Base-by-base conservation (phyloP, 2,329 filamentous ascomycete genomes). In the Thermoascus crustaceus region DNA sequence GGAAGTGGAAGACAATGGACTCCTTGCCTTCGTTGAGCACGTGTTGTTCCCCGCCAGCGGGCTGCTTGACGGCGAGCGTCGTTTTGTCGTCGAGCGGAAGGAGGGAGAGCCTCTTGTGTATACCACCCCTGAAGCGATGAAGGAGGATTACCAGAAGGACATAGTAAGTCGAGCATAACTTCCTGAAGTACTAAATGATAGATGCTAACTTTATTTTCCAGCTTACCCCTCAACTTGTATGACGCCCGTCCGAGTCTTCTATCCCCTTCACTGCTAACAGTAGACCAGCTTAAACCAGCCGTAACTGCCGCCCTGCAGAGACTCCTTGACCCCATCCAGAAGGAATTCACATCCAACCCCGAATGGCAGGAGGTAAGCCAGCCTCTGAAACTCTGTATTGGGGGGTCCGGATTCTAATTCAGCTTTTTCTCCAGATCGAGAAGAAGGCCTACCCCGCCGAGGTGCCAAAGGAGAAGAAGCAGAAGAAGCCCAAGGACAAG, bases 151-250 rank as follows among this genome's bases (percentile, higher is more conserved):
- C 66, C 58, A 61, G 38, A 78, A 75, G 34, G 89, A 96, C 54
- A 71, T 83, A 44, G 80, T 85, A 72, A 46, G 75, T 69, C 21
- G 24, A 17, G 14, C 5, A 6, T 10, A 7, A 5, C 5, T 7
- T 31, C 10, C n/a, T 27, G 10, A 7, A 5, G 0, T 10, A 8
- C 2, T 5, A 11, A 9, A 10, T 30, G 22, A 21, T 11, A 13
- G 8, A 35, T 17, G 41, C 37, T 43, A 39, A 45, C 30, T 5
- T 36, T 34, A 11, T n/a, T 18, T 9, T 36, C 19, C 45, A 80
- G 73, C 73, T 94, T 42, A 86, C 83, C 1, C 91, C 91, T 0
- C 88, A 95, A 67, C 66, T 83, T n/a, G n/a, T n/a, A n/a, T n/a
- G n/a, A n/a, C n/a, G n/a, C n/a, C n/a, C n/a, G n/a, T n/a, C n/a